Evolutionary conservation across 164 flowering plant species (phyloP).

Genomic region (Litsea cubeba): DNA sequence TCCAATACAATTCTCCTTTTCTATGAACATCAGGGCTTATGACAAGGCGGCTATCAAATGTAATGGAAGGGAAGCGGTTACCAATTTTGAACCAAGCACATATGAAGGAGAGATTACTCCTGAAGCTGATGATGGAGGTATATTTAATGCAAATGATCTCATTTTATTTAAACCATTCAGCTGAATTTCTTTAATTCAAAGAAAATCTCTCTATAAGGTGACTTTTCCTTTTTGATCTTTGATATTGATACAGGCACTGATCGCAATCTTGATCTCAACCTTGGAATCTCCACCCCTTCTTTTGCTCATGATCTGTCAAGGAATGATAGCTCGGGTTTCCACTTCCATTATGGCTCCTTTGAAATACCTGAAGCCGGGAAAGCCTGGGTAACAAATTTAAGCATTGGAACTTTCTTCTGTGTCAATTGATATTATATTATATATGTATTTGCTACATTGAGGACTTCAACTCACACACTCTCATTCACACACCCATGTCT

Average conservation of each 20-base stretch:
- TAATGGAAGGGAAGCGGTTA: constrained; percentile 88
- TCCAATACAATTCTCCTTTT: constrained; percentile 40
- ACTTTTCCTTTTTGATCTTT: not conserved
- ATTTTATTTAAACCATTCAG: not conserved
- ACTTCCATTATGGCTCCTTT: constrained; percentile 26
- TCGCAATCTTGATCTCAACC: constrained; percentile 58
- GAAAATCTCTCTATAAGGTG: not conserved
- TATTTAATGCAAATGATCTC: not conserved
- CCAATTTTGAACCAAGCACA: constrained; percentile 79
- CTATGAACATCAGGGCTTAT: constrained; percentile 80
- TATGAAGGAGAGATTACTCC: constrained; percentile 46
- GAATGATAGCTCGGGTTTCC: constrained; percentile 16
- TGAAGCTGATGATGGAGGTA: constrained; percentile 48
- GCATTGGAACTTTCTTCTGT: no score
- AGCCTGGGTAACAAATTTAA: constrained; percentile 31
- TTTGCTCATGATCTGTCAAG: constrained; percentile 19
- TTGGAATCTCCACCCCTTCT: constrained; percentile 55
- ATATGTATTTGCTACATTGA: no score
- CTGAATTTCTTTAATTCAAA: not conserved
- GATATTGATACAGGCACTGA: constrained; percentile 25
- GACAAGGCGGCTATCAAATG: constrained; percentile 91
- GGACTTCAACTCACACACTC: no score
- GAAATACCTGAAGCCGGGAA: constrained; percentile 25
- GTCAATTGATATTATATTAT: no score
- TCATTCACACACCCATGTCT: no score